Base-by-base conservation (phyloP, 345 rosid genomes). In the Rhizophora mangle region DNA sequence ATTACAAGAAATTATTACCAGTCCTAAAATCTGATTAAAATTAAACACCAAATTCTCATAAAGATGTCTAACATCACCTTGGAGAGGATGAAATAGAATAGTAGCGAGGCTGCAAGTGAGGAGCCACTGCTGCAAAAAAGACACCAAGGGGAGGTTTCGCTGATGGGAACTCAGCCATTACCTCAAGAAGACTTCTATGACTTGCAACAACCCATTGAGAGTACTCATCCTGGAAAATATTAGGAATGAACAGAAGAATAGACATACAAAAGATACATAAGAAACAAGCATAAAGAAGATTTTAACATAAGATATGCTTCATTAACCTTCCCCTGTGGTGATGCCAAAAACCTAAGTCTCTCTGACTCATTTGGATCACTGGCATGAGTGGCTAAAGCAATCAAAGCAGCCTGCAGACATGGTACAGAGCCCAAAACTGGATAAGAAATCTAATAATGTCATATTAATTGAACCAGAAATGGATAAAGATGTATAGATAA, bases 361-460 rank as follows among this genome's bases (percentile, higher is more conserved):
- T 88, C 85, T 32, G 87, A 91, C 82, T 93, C 97, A 70, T 79
- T 80, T 57, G 91, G 91, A 76, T 93, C 97, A 70, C 86, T 81
- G 62, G 97, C 96, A 85, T 88, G 91, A 68, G 96, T 96, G 63
- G 95, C 91, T 85, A 93, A 80, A 53, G 98, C 97, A 76, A 88
- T 65, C 83, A 93, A 72, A 62, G 96, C 94, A 76, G 98, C 81
- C 98, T 93, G 84, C 68, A 60, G 71, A 71, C 21, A 29, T 52
- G 39, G 53, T 39, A 70, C 8, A 39, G 60, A 49, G 46, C 11
- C 72, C 67, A 47, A 13, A 29, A 63, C 55, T 49, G 59, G 22
- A 31, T 8, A 57, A 64, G 54, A 26, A 70, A 53, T 20, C 18
- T 26, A 60, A 34, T 11, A 60, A 54, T 16, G 53, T 68, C 8